Percentiles rank a stretch among this genome's conserved stretches.
phyloP scores from a whole-genome alignment of 768 basidiomycete species.

The Naganishia vaughanmartiniae region DNA sequence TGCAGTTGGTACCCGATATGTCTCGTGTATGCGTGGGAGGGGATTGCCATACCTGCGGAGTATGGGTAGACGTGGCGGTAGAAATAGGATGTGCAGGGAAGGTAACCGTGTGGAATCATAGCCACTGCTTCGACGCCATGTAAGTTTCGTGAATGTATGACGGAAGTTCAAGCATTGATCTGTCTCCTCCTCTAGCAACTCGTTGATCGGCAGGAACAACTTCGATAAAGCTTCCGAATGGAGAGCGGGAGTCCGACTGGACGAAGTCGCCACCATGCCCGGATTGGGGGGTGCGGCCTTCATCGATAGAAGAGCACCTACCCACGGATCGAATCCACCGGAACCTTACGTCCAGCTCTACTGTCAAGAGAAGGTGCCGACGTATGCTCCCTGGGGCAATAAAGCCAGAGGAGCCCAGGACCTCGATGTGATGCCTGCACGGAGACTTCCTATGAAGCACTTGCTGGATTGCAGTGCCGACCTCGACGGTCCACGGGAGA shows the following conservation, averaged over 20 bases:
- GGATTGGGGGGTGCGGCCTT: not conserved
- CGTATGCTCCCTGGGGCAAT: not conserved
- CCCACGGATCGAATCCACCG: not conserved
- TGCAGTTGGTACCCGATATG: not conserved
- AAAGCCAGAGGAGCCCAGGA: not conserved
- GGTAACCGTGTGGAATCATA: not conserved
- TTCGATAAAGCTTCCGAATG: not conserved
- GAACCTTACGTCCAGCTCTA: not conserved
- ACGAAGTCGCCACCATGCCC: not conserved
- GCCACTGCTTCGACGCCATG: not conserved
- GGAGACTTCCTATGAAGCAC: not conserved
- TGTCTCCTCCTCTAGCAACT: not conserved
- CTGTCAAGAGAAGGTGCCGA: not conserved
- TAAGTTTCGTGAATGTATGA: not conserved
- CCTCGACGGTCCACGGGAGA: not conserved
- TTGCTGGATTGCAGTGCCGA: not conserved
- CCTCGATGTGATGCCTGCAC: not conserved
- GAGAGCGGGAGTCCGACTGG: not conserved
- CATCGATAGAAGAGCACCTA: not conserved
- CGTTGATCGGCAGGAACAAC: not conserved
- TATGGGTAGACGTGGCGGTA: not conserved
- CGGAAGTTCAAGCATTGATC: not conserved
- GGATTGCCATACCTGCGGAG: not conserved
- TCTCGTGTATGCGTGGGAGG: not conserved
- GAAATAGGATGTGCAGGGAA: not conserved